Evolutionary conservation across 306 rosid species (phyloP).

Genomic region (Casuarina equisetifolia): DNA sequence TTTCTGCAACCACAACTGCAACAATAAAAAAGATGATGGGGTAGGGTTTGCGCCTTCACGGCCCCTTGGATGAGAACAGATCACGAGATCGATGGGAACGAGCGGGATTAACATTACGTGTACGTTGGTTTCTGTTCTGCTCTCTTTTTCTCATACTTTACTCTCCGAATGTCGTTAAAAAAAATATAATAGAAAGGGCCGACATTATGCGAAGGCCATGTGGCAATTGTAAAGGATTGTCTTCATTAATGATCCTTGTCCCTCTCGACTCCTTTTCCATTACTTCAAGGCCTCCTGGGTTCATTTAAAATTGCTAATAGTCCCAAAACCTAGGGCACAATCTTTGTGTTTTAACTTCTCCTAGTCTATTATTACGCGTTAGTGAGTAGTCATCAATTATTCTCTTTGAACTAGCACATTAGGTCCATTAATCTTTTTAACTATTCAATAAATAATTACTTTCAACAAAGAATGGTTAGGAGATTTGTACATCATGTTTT

Average conservation of each 20-base stretch:
- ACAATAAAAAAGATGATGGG: conserved; percentile 29
- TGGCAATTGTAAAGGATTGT: not conserved
- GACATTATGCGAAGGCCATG: not conserved
- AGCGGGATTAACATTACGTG: conserved; percentile 1
- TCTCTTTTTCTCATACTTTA: not conserved
- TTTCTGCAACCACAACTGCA: conserved; percentile 66
- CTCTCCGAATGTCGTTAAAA: not conserved
- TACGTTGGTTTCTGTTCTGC: not conserved
- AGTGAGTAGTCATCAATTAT: not conserved
- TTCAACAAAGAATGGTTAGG: too few species aligned
- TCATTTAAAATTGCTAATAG: too few species aligned
- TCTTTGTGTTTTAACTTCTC: not conserved
- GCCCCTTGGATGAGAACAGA: conserved; percentile 37
- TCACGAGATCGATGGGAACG: conserved; percentile 41
- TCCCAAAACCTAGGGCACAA: too few species aligned
- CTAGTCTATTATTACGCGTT: not conserved
- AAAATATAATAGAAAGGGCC: not conserved
- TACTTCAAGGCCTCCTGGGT: not conserved
- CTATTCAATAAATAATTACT: too few species aligned
- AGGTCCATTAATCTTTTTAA: not conserved
- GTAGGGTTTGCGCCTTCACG: conserved; percentile 34
- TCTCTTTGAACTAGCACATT: conserved; percentile 4
- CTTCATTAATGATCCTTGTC: conserved; percentile 17
- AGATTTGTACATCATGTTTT: too few species aligned
- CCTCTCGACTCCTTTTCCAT: conserved; percentile 3